A percentile compares a stretch with the other conserved stretches of the same genome.
These are phyloP conservation scores for Chytriomyces confervae DNA, from an alignment of 192 early-diverging fungal species.

Conservation along the genomic window DNA sequence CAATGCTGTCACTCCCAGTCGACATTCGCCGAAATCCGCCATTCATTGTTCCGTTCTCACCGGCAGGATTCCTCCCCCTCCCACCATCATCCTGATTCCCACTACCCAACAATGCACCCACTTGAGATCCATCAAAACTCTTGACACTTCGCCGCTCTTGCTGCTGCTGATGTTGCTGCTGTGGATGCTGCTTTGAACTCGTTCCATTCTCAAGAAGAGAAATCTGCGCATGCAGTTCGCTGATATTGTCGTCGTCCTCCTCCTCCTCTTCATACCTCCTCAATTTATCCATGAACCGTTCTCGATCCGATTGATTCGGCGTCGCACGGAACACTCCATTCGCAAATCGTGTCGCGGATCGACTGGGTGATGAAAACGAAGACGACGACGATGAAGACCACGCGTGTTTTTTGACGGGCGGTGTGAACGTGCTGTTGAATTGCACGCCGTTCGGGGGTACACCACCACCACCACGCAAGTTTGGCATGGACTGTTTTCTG, in stretches of 20 bases:
- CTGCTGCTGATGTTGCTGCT: neutral
- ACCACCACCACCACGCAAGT: neutral
- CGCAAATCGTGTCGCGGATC: no score
- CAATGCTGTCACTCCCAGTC: no score
- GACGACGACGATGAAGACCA: slow-evolving; percentile 10
- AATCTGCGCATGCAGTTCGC: neutral
- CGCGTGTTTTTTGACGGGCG: neutral
- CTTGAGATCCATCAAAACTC: no score
- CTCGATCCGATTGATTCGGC: neutral
- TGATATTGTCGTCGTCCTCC: neutral
- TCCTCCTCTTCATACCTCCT: slow-evolving; percentile 33
- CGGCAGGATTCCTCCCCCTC: neutral
- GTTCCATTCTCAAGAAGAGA: neutral
- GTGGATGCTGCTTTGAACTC: neutral
- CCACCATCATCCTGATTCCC: neutral
- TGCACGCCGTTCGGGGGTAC: neutral
- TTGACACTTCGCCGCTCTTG: neutral
- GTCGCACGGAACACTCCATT: neutral
- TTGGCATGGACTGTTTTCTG: slow-evolving; percentile 10
- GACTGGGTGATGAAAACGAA: neutral
- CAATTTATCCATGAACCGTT: slow-evolving; percentile 28
- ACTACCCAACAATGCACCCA: neutral
- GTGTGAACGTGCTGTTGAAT: neutral
- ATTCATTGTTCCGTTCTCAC: no score
- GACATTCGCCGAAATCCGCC: no score